These are phyloP conservation scores for Harringtonia aguacate DNA, from an alignment of 2,329 filamentous ascomycete species.

Conservation along the genomic window DNA sequence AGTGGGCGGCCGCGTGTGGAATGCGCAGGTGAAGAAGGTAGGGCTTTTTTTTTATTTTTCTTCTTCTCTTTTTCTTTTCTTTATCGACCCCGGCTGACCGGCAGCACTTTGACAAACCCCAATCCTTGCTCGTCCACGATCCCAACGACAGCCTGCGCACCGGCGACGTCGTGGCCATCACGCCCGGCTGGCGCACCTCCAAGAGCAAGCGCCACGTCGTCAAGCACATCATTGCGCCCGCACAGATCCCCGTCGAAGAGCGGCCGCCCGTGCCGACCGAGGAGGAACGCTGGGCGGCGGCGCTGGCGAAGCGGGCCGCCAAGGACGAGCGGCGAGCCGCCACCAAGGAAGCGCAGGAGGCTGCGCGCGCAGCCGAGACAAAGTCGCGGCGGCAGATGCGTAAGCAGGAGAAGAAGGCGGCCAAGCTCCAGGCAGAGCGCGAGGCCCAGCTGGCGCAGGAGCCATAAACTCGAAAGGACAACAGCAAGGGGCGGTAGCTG, in stretches of 20 bases:
- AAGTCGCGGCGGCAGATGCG: constrained; percentile 5
- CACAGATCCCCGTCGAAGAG: constrained; percentile 49
- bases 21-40: constrained; percentile 63
- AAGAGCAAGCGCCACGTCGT: constrained; percentile 65
- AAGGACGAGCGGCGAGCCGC: constrained; percentile 45
- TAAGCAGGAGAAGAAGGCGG: constrained; percentile 5
- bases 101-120: constrained; percentile 54
- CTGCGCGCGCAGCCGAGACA: neutral
- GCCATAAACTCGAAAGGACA: too few species aligned
- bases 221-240: constrained; percentile 61
- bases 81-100: neutral
- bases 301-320: constrained; percentile 40
- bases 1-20: constrained; percentile 61
- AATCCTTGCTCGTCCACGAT: constrained; percentile 66
- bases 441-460: neutral
- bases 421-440: neutral
- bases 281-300: constrained; percentile 47
- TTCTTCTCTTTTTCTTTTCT: neutral
- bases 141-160: constrained; percentile 61
- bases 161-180: constrained; percentile 67
- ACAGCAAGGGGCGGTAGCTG: too few species aligned
- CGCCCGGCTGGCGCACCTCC: constrained; percentile 52
- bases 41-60: constrained; percentile 5
- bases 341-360: constrained; percentile 15
- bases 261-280: constrained; percentile 55